Percentiles rank a stretch among this genome's conserved stretches.
phyloP scores from a whole-genome alignment of 2,329 filamentous ascomycete species.

The Exophiala sideris region DNA sequence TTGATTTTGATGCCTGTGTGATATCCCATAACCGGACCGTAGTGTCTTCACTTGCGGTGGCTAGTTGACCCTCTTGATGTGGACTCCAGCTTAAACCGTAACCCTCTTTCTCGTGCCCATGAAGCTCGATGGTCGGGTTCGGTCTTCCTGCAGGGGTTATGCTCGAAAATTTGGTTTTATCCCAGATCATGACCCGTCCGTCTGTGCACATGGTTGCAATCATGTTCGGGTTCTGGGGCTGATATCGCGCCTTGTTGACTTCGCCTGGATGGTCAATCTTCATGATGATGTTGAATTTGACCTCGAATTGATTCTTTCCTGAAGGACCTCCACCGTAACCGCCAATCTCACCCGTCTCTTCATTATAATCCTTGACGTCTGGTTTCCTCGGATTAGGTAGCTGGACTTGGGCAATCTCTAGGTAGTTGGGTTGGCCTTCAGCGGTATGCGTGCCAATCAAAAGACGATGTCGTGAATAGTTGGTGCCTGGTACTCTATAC shows the following conservation, averaged over 20 bases:
- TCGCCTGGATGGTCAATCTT: constrained; percentile 95
- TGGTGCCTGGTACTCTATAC: constrained; percentile 70
- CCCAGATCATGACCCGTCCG: constrained; percentile 85
- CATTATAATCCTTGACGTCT: constrained; percentile 82
- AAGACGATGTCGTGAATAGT: constrained; percentile 81
- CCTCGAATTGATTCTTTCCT: constrained; percentile 64
- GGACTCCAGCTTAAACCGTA: constrained; percentile 94
- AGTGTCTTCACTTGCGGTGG: constrained; percentile 85
- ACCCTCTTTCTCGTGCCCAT: constrained; percentile 82
- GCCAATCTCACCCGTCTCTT: constrained; percentile 87
- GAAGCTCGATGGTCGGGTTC: constrained; percentile 77
- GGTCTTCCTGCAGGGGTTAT: constrained; percentile 66
- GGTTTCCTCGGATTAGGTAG: constrained; percentile 73
- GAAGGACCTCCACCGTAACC: constrained; percentile 72
- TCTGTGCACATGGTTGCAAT: constrained; percentile 91
- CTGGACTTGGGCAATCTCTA: constrained; percentile 92
- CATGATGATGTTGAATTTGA: constrained; percentile 90
- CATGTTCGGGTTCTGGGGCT: constrained; percentile 94
- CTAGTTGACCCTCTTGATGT: constrained; percentile 73
- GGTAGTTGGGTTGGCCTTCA: constrained; percentile 77
- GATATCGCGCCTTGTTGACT: constrained; percentile 97
- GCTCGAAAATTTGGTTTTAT: constrained; percentile 87
- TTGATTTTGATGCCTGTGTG: constrained; percentile 67
- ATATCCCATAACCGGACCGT: constrained; percentile 94
- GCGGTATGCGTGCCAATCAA: constrained; percentile 94